Conservation (phyloP, 768 basidiomycete species). For the Hygrophoropsis aurantiaca region DNA sequence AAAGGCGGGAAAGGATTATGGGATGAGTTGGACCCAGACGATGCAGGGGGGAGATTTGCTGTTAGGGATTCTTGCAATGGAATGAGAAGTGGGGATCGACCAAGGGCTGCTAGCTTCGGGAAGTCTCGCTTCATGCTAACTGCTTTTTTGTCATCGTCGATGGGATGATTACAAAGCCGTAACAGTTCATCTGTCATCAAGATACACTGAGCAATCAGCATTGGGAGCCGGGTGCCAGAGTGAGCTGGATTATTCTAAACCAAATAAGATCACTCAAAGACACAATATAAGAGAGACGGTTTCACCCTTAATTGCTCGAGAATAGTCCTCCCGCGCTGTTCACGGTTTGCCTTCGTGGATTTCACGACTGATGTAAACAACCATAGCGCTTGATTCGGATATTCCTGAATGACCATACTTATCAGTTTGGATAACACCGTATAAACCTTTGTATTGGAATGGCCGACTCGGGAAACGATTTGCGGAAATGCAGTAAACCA, state of each 20-base stretch:
- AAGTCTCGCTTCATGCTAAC: constrained; percentile 52
- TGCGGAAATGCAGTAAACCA: constrained; percentile 97
- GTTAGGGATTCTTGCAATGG: constrained; percentile 93
- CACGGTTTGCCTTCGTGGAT: constrained; percentile 68
- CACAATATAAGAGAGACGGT: not conserved
- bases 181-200: constrained; percentile 72
- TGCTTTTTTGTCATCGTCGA: constrained; percentile 38
- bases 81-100: constrained; percentile 73
- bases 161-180: constrained; percentile 56
- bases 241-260: constrained; percentile 47
- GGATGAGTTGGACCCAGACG: constrained; percentile 46
- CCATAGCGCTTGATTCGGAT: constrained; percentile 93
- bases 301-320: constrained; percentile 59
- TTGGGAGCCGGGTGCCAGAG: constrained; percentile 39
- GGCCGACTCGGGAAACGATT: constrained; percentile 91
- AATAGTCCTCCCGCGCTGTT: constrained; percentile 57
- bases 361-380: constrained; percentile 86
- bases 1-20: constrained; percentile 82
- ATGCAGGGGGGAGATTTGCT: constrained; percentile 79
- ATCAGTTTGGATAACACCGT: constrained; percentile 66
- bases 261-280: not conserved
- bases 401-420: constrained; percentile 67
- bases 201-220: constrained; percentile 53
- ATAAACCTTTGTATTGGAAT: constrained; percentile 63
- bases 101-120: constrained; percentile 51